These are phyloP conservation scores for Phaeosphaeria sp. DNA, from an alignment of 2,329 filamentous ascomycete species.

Conservation along the genomic window DNA sequence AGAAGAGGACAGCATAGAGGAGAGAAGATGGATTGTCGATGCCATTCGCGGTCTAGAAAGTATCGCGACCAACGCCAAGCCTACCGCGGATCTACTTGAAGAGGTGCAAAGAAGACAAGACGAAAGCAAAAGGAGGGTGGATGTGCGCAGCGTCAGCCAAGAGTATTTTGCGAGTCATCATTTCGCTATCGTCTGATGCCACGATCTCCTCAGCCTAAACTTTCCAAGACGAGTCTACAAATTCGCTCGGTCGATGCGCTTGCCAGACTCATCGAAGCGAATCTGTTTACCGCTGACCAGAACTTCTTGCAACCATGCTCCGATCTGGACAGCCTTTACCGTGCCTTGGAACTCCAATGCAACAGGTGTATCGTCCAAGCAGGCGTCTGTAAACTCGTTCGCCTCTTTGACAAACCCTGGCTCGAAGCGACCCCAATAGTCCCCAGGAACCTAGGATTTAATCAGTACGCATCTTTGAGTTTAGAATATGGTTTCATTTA, in stretches of 20 bases:
- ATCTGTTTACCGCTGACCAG: constrained; percentile 64
- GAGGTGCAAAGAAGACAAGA: constrained; percentile 50
- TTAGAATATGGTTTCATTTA: constrained; percentile 6
- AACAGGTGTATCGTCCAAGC: constrained; percentile 47
- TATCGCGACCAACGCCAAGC: constrained; percentile 49
- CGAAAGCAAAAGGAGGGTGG: constrained; percentile 44
- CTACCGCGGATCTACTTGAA: constrained; percentile 50
- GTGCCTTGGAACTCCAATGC: constrained; percentile 45
- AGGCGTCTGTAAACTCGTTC: constrained; percentile 48
- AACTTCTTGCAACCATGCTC: constrained; percentile 62
- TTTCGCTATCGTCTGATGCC: constrained; percentile 58
- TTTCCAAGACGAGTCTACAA: constrained; percentile 10
- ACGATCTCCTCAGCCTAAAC: neutral
- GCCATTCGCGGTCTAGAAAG: constrained; percentile 54
- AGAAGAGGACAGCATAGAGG: constrained; percentile 59
- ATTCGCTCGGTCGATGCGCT: constrained; percentile 22
- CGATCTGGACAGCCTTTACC: constrained; percentile 49
- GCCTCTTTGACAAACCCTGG: constrained; percentile 50
- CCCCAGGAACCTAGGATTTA: constrained; percentile 18
- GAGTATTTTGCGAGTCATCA: constrained; percentile 59
- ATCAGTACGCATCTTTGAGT: neutral
- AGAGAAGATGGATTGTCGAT: constrained; percentile 59
- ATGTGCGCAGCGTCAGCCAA: constrained; percentile 49
- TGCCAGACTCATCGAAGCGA: constrained; percentile 45
- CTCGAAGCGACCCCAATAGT: constrained; percentile 52